phyloP scores from a whole-genome alignment of 495 filamentous ascomycete species.

The Annulohypoxylon nitens region DNA sequence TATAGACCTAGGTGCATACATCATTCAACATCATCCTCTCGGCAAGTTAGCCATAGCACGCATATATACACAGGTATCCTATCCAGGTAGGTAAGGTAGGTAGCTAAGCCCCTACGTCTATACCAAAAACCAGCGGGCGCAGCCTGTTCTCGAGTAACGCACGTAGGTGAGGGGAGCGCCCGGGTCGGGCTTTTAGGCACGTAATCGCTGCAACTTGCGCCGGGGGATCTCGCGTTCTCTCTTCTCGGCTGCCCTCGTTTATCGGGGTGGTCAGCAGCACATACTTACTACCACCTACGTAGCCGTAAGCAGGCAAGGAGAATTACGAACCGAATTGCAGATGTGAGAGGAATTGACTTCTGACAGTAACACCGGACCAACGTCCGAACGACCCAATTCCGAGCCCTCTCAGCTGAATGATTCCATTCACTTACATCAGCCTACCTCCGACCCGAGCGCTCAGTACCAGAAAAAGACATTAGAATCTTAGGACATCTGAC shows the following conservation, averaged over 20 bases:
- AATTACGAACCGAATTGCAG: neutral
- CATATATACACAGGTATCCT: neutral
- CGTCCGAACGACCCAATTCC: slow-evolving; percentile 19
- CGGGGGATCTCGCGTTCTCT: slow-evolving; percentile 27
- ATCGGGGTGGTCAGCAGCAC: slow-evolving; percentile 11
- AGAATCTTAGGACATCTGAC: slow-evolving; percentile 19
- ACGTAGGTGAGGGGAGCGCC: slow-evolving; percentile 20
- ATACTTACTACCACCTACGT: slow-evolving; percentile 7
- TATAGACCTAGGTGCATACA: neutral
- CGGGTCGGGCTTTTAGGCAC: slow-evolving; percentile 44
- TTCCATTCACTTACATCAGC: neutral
- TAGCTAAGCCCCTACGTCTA: neutral
- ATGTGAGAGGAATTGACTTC: slow-evolving; percentile 33
- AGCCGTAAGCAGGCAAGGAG: neutral
- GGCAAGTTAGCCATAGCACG: neutral
- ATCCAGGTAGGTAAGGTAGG: no score
- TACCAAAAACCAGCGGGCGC: neutral
- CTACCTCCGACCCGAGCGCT: neutral
- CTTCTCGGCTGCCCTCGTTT: neutral
- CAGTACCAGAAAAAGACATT: neutral
- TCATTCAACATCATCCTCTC: neutral
- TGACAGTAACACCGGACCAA: slow-evolving; percentile 22
- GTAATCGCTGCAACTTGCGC: slow-evolving; percentile 24
- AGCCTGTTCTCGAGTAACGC: neutral
- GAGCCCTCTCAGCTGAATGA: slow-evolving; percentile 7